phyloP scores from a whole-genome alignment of 2,329 filamentous ascomycete genomes.

The Cordyceps tenuipes region DNA sequence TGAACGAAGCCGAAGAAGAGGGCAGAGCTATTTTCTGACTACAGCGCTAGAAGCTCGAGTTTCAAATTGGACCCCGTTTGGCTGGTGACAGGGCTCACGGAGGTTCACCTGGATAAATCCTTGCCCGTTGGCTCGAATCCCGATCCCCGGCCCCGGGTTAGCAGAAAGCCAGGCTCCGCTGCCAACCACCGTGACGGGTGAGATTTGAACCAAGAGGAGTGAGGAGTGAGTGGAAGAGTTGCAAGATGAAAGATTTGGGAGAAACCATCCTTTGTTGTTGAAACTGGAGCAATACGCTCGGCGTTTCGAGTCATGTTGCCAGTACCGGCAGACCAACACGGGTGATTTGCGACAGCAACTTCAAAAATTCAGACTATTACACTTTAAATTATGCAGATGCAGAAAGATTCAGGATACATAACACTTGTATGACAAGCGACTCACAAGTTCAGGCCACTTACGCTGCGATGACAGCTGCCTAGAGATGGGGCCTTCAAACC shows the following conservation, averaged over 20 bases:
- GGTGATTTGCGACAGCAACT: neutral
- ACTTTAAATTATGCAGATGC: neutral
- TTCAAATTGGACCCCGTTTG: neutral
- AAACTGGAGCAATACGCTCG: neutral
- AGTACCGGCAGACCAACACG: neutral
- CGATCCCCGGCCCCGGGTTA: constrained; percentile 6
- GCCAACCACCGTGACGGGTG: neutral
- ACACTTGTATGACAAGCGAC: neutral
- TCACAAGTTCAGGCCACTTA: neutral
- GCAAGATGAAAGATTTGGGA: neutral
- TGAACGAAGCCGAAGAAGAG: neutral
- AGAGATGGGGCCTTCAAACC: neutral
- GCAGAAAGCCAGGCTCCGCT: neutral
- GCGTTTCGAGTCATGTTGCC: neutral
- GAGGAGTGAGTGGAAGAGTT: neutral
- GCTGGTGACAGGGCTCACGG: neutral
- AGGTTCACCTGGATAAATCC: neutral
- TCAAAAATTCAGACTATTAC: neutral
- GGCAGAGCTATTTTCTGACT: constrained; percentile 7
- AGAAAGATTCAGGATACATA: neutral
- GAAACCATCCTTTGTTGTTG: neutral
- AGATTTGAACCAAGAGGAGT: neutral
- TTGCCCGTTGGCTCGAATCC: neutral
- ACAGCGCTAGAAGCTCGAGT: neutral
- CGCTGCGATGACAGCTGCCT: neutral